Base-by-base conservation (phyloP, 176 grass and related monocot species). In the Elymus sibiricus region DNA sequence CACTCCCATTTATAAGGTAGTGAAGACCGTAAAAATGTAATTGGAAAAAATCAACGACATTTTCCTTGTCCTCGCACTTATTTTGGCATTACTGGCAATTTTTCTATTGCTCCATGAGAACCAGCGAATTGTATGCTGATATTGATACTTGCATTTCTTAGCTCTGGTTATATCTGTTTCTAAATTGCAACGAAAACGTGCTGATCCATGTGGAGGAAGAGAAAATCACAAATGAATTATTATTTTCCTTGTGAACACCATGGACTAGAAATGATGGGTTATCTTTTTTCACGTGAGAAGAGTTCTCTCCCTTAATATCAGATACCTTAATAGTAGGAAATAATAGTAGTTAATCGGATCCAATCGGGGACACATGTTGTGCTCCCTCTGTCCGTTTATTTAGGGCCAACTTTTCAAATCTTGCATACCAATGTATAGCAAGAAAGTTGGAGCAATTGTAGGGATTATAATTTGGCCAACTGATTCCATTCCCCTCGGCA, bases 71-170 rank as follows among this genome's bases (percentile, higher is more conserved):
- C n/a, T 86, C 19, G 0, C 14, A 28, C 62, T 43, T 89, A 34
- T 60, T 42, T 39, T 74, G 35, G 32, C 28, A 40, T 64, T 64
- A 34, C 46, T 70, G 71, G 81, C 4, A 89, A 59, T 82, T 19
- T 58, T 58, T 58, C 55, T 58, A 14, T 37, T 78, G 15, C 29
- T 32, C 56, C 65, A 62, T 56, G 69, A 31, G 59, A 68, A 55
- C 43, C 28, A 61, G 27, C 31, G 0, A 77, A 78, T 64, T 37
- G 42, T 49, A 65, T 34, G 13, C 14, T 62, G 62, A 37, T 82
- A 77, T 69, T 27, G 61, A 78, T 78, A 42, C 11, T 40, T 40
- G 38, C 35, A 83, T 35, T 39, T 71, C 51, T 83, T 78, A 78
- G 66, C 56, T 79, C 40, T 29, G 84, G 65, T 5, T 74, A 25